Base-by-base conservation (phyloP, 164 flowering plant species). In the Macadamia tetraphylla region DNA sequence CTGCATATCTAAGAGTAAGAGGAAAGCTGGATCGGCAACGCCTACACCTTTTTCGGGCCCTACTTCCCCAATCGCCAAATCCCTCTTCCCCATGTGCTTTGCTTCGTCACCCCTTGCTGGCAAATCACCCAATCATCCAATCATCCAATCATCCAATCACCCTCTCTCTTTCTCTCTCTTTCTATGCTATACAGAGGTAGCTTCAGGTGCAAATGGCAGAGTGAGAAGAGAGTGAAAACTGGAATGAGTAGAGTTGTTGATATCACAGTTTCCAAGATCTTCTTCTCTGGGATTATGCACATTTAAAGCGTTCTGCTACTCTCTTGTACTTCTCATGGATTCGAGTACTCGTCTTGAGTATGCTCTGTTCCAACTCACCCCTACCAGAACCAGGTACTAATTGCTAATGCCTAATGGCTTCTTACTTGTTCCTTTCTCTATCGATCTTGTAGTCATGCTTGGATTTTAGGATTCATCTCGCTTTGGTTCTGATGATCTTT, bases 301-400 rank as follows among this genome's bases (percentile, higher is more conserved):
- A 17, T 59, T 17, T 70, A 44, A 59, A 31, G 17, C 30, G 59
- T 63, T 52, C 17, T 67, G 48, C 67, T 51, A 52, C 40, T 66
- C 71, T 59, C 12, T 53, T 46, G 17, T 32, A 44, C 56, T 58
- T 62, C n/a, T 1, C 5, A 85, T 82, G 88, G 78, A 85, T 63
- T 73, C 85, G 7, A 72, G 65, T 48, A 74, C 81, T 55, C 75
- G 68, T 32, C 81, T 85, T 29, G 88, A 85, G 65, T 70, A 87
- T 70, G 95, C 79, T 75, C 82, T 91, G 60, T 91, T 89, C 73
- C 95, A 88, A 42, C 92, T 91, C 70, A 91, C 97, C 23, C 97
- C 97, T 31, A 91, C 97, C 13, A 82, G 97, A 80, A 91, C 96
- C 67, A 91, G 97, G 95, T 91, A 67, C 14, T 44, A 7, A 43